These are phyloP conservation scores for Raddia guianensis DNA, from an alignment of 176 grass and related monocot species.

Conservation along the genomic window DNA sequence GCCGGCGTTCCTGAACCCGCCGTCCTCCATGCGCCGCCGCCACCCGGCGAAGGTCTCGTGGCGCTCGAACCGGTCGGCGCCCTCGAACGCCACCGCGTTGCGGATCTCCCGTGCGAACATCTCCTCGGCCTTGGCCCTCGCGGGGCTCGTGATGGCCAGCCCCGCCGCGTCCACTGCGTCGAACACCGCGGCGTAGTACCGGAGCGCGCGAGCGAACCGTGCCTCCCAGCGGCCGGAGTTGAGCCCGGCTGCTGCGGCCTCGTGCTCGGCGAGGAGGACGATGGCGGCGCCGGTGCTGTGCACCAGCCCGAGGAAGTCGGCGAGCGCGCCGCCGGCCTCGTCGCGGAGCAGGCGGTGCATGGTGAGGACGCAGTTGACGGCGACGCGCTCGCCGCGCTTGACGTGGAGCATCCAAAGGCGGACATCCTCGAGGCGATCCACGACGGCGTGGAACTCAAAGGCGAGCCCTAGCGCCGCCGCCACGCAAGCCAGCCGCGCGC, in stretches of 20 bases:
- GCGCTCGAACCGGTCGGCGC: conserved; percentile 61
- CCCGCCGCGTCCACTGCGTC: conserved; percentile 60
- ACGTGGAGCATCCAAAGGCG: conserved; percentile 99
- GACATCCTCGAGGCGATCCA: conserved; percentile 90
- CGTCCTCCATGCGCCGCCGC: conserved; percentile 75
- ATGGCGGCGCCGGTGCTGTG: conserved; percentile 68
- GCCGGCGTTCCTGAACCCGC: conserved; percentile 62
- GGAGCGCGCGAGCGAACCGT: conserved; percentile 60
- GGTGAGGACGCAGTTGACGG: conserved; percentile 72
- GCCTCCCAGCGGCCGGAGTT: conserved; percentile 67
- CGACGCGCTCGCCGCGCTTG: conserved; percentile 90
- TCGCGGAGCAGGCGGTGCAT: conserved; percentile 77
- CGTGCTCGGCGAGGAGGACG: conserved; percentile 80
- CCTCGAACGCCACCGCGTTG: conserved; percentile 83
- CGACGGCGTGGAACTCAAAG: conserved; percentile 91
- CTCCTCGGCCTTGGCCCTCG: conserved; percentile 80
- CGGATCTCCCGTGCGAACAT: conserved; percentile 91
- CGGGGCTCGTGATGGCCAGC: conserved; percentile 44
- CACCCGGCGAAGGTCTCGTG: conserved; percentile 75
- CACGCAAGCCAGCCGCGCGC: conserved; percentile 57
- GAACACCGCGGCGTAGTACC: conserved; percentile 75
- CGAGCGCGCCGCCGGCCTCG: conserved; percentile 53
- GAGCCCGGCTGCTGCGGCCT: conserved; percentile 34
- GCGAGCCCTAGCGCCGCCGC: conserved; percentile 61
- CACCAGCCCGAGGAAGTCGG: conserved; percentile 68